Percentiles rank a stretch among this genome's conserved stretches.
These are phyloP conservation scores for Obba rivulosa DNA, from an alignment of 768 basidiomycete genomes.

Conservation along the genomic window DNA sequence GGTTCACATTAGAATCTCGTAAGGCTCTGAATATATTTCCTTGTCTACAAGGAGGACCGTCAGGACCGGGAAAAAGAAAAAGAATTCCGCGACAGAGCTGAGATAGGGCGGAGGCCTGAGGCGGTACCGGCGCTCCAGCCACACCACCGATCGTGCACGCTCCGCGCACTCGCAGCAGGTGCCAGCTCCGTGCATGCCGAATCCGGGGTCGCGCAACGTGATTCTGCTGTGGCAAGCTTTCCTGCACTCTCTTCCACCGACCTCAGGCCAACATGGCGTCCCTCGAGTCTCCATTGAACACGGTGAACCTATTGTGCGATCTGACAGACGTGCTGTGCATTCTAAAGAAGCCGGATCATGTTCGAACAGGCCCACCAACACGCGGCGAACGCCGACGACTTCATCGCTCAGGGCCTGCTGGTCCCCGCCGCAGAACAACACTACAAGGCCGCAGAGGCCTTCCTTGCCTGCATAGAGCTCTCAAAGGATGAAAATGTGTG, in stretches of 20 bases:
- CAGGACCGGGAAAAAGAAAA: neutral
- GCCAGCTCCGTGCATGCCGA: neutral
- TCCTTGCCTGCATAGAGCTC: constrained; percentile 65
- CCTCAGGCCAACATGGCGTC: constrained; percentile 6
- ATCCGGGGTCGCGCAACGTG: too few species aligned
- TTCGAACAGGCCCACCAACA: constrained; percentile 71
- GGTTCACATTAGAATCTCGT: too few species aligned
- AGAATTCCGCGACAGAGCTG: too few species aligned
- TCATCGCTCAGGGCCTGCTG: constrained; percentile 57
- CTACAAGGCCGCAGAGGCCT: constrained; percentile 70
- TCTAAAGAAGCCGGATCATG: neutral
- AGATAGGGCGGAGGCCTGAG: constrained; percentile 7
- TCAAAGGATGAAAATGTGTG: constrained; percentile 69
- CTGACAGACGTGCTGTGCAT: constrained; percentile 4
- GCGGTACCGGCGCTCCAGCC: neutral
- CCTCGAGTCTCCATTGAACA: constrained; percentile 14
- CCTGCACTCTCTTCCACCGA: neutral
- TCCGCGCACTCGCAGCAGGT: constrained; percentile 2
- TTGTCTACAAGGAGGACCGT: too few species aligned
- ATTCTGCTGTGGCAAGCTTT: neutral
- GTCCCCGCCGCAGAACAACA: constrained; percentile 73
- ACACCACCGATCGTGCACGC: neutral
- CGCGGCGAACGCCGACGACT: constrained; percentile 76
- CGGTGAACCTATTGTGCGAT: constrained; percentile 7
- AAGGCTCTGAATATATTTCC: too few species aligned